A percentile compares a stretch with the other conserved stretches of the same genome.
Evolutionary conservation across 495 filamentous ascomycete species (phyloP).

Genomic region (Penicillium angulare): DNA sequence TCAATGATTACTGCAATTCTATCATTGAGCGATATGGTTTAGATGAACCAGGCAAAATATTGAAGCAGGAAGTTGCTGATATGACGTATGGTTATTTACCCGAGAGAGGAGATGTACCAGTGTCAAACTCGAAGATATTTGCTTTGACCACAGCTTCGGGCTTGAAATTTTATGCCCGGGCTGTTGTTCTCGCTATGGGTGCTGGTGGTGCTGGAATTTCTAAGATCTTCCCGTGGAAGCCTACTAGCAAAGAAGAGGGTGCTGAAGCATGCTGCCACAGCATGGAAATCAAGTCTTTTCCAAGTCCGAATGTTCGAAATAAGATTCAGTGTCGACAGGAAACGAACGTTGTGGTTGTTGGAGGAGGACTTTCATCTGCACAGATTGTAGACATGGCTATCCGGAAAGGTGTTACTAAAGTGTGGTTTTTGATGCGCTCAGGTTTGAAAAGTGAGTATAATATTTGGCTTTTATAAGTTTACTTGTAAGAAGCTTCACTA

Average conservation of each 20-base stretch:
- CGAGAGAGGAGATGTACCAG: slow-evolving; percentile 9
- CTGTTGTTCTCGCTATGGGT: slow-evolving; percentile 58
- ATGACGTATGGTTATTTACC: slow-evolving; percentile 46
- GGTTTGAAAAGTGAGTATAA: slow-evolving; percentile 43
- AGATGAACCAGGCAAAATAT: slow-evolving; percentile 38
- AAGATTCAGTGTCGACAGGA: slow-evolving; percentile 46
- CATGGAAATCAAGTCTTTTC: slow-evolving; percentile 52
- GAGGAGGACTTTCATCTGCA: slow-evolving; percentile 60
- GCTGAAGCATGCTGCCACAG: slow-evolving; percentile 51
- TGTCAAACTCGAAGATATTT: slow-evolving; percentile 44
- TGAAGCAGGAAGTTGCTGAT: slow-evolving; percentile 48
- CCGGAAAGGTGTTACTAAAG: slow-evolving; percentile 49
- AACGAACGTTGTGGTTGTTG: slow-evolving; percentile 57
- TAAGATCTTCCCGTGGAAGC: slow-evolving; percentile 49
- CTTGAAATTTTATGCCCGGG: slow-evolving; percentile 42
- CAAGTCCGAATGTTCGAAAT: slow-evolving; percentile 36
- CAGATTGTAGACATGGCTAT: slow-evolving; percentile 59
- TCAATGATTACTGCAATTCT: slow-evolving; percentile 54
- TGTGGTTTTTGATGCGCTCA: slow-evolving; percentile 59
- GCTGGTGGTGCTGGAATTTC: slow-evolving; percentile 40
- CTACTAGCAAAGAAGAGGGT: slow-evolving; percentile 36
- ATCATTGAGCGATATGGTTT: slow-evolving; percentile 54
- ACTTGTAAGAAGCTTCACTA: background rate
- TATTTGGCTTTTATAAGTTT: background rate
- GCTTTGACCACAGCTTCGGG: slow-evolving; percentile 48